Evolutionary conservation across 352 stramenopile species (phyloP), one percentile per base, ranked within the genome.

Genomic region (Phytophthora sp.): DNA sequence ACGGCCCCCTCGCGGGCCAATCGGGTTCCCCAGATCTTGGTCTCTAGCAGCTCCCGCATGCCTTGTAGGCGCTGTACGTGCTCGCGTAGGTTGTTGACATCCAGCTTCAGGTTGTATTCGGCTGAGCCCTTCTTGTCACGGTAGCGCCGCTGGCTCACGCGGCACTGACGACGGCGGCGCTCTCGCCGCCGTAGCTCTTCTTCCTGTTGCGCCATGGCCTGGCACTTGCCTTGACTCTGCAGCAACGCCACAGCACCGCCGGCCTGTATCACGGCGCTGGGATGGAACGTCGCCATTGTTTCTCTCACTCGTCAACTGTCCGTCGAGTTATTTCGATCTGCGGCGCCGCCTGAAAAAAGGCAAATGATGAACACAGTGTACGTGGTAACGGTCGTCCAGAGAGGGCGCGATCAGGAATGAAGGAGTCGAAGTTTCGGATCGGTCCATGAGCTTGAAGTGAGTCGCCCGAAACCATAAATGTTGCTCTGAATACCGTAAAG

Each of bases 141-240:
- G 65, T 93, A 90, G 24, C 81, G 73, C 6, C 82, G 76, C 59
- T 93, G 84, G 69, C 74, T 91, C 60, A 85, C 74, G 47, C 84
- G 82, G 59, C 82, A 86, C 64, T 93, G 82, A 26, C 71, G 68
- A 27, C 80, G 82, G 0, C 81, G 73, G 24, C 77, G 76, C 29
- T 82, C 80, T 7, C 69, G 71, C 15, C 74, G 71, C n/a, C 15
- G 56, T 7, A 42, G 23, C 16, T 27, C 45, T 30, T 61, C 54
- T 13, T 69, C 53, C 9, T 12, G 9, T 7, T 60, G 11, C 29
- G 54, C 49, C 20, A 41, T 7, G 8, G 12, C 20, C 23, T 31
- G 26, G 12, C 26, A 9, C 18, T 42, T 55, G 21, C 29, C 30
- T 24, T 57, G 13, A 15, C 31, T 49, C 33, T 50, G 45, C 31